phyloP scores from a whole-genome alignment of 1,284 basidiomycete species.

The Neolentinus lepideus region DNA sequence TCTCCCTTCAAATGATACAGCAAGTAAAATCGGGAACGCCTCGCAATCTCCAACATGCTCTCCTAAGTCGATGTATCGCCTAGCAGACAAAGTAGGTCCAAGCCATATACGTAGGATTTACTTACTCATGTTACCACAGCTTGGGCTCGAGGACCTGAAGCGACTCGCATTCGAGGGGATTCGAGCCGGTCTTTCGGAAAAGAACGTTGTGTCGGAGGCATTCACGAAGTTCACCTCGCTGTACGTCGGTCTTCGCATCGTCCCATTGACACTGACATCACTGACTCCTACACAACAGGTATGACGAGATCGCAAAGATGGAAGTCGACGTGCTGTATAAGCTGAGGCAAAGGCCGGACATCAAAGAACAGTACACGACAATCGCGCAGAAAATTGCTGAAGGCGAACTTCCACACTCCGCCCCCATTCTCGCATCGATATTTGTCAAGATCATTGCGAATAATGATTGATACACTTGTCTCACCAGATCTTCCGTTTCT shows the following conservation, averaged over 20 bases:
- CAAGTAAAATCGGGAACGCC: background rate
- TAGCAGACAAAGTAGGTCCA: background rate
- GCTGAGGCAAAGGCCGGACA: background rate
- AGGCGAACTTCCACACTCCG: background rate
- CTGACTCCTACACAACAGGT: background rate
- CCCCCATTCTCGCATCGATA: background rate
- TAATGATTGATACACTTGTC: background rate
- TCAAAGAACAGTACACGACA: background rate
- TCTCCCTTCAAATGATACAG: background rate
- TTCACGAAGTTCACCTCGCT: constrained; percentile 3
- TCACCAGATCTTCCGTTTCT: no score
- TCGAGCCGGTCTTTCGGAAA: background rate
- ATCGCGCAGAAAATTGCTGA: background rate
- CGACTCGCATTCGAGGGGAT: constrained; percentile 3
- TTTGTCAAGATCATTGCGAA: background rate
- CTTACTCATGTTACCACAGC: background rate
- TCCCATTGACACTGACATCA: background rate
- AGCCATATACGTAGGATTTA: background rate
- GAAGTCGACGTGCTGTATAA: background rate
- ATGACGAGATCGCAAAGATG: background rate
- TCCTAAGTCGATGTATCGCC: background rate
- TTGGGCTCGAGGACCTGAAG: constrained; percentile 3
- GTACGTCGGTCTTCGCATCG: background rate
- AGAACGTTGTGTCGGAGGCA: background rate
- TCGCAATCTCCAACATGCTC: background rate